These are phyloP conservation scores for Phyllosticta capitalensis DNA, from an alignment of 2,329 filamentous ascomycete genomes.

Conservation along the genomic window DNA sequence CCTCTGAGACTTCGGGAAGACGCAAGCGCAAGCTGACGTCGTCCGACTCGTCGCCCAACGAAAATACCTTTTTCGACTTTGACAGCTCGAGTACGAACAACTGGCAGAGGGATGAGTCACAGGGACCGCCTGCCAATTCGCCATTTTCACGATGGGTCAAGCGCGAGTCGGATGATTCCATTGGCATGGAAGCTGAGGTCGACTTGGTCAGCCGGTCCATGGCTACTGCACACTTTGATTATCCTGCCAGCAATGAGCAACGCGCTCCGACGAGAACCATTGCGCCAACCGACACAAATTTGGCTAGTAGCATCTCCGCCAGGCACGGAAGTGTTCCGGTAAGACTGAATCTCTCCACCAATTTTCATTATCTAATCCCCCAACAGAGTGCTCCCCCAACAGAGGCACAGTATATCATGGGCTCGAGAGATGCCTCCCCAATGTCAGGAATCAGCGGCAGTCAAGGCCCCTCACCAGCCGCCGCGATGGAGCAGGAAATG, in stretches of 20 bases:
- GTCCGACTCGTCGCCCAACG: slow-evolving; percentile 26
- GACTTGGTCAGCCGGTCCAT: slow-evolving; percentile 38
- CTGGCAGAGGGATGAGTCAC: slow-evolving; percentile 14
- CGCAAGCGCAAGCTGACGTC: slow-evolving; percentile 31
- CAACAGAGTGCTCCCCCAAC: not conserved
- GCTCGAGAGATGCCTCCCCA: slow-evolving; percentile 6
- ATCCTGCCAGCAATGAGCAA: slow-evolving; percentile 47
- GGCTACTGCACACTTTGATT: slow-evolving; percentile 43
- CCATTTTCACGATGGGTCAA: slow-evolving; percentile 8
- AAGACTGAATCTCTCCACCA: not conserved
- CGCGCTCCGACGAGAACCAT: slow-evolving; percentile 23
- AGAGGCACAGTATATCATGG: slow-evolving; percentile 1
- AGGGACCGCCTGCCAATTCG: slow-evolving; percentile 14
- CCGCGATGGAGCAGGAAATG: not conserved
- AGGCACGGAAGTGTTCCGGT: not conserved
- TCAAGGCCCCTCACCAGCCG: slow-evolving; percentile 1
- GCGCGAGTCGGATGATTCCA: not conserved
- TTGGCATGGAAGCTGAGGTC: slow-evolving; percentile 24
- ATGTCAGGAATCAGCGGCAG: slow-evolving; percentile 7
- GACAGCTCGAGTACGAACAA: not conserved
- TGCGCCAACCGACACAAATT: not conserved
- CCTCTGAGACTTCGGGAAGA: slow-evolving; percentile 31
- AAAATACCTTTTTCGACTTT: not conserved
- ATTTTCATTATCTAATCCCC: not conserved
- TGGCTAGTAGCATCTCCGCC: not conserved